Evolutionary conservation across 148 eudicot genomes (phyloP).

Genomic region (Cornus kousa): DNA sequence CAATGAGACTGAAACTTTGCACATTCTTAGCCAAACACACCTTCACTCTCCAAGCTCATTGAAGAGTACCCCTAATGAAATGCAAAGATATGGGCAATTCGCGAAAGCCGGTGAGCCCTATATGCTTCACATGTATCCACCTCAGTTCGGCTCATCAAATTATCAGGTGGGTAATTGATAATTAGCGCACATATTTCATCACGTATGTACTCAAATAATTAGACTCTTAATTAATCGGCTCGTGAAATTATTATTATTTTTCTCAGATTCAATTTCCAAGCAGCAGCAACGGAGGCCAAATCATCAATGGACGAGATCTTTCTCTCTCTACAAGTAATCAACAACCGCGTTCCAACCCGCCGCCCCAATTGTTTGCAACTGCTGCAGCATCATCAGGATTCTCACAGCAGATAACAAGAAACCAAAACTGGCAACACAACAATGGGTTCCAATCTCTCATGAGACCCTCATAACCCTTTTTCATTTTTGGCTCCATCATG

Average conservation of each 20-base stretch:
- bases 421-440: conserved; percentile 46
- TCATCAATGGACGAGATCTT: conserved; percentile 15
- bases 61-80: conserved; percentile 6
- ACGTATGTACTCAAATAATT: too few species aligned
- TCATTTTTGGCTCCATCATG: not conserved
- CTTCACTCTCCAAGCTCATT: conserved; percentile 37
- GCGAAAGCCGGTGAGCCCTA: conserved; percentile 14
- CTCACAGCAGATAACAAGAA: conserved; percentile 63
- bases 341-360: conserved; percentile 46
- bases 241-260: not conserved
- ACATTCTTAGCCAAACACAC: too few species aligned
- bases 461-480: conserved; percentile 42
- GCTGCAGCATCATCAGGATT: conserved; percentile 99
- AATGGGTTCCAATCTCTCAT: conserved; percentile 55
- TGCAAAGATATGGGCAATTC: conserved; percentile 19
- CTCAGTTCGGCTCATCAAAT: conserved; percentile 43
- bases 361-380: conserved; percentile 40
- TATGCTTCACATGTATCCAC: conserved; percentile 39
- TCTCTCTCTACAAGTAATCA: conserved; percentile 22
- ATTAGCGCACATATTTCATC: not conserved
- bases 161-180: conserved; percentile 34
- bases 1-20: too few species aligned
- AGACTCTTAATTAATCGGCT: not conserved
- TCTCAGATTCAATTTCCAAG: conserved; percentile 48
- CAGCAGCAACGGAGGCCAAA: conserved; percentile 47